These are phyloP conservation scores for Triticum turgidum DNA, from an alignment of 176 grass and related monocot genomes.

Conservation along the genomic window DNA sequence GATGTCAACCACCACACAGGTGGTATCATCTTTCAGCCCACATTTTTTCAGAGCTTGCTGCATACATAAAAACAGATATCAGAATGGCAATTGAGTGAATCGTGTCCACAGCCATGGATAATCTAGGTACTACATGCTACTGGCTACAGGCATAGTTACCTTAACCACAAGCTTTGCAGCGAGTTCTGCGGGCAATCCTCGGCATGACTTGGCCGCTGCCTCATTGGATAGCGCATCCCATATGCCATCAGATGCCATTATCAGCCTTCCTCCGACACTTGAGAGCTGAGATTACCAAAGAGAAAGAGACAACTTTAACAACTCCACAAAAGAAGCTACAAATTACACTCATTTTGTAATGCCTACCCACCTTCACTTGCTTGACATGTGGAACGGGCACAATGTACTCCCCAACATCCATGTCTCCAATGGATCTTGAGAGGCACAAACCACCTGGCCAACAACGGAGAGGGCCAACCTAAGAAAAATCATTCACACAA, in stretches of 20 bases:
- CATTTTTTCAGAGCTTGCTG: constrained; percentile 94
- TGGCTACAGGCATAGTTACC: constrained; percentile 40
- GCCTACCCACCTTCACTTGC: constrained; percentile 75
- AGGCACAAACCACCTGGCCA: constrained; percentile 99
- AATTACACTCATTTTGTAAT: background rate
- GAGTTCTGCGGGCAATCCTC: constrained; percentile 78
- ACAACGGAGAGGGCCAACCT: constrained; percentile 94
- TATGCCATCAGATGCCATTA: constrained; percentile 98
- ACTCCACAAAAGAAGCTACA: background rate
- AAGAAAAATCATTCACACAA: background rate
- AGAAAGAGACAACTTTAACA: background rate
- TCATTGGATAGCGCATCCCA: constrained; percentile 92
- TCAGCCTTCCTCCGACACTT: constrained; percentile 72
- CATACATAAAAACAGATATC: constrained; percentile 5
- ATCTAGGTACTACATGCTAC: background rate
- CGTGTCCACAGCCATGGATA: background rate
- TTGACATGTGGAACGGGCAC: constrained; percentile 97
- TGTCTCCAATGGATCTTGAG: constrained; percentile 93
- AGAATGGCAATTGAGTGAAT: background rate
- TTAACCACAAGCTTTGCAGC: constrained; percentile 95
- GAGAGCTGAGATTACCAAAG: constrained; percentile 66
- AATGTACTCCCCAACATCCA: constrained; percentile 97
- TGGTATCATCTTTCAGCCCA: constrained; percentile 97
- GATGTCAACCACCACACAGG: constrained; percentile 94
- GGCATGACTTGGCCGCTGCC: constrained; percentile 72